Conservation (phyloP, 2,329 filamentous ascomycete species). For the Paracorniculantispora psalliotae region DNA sequence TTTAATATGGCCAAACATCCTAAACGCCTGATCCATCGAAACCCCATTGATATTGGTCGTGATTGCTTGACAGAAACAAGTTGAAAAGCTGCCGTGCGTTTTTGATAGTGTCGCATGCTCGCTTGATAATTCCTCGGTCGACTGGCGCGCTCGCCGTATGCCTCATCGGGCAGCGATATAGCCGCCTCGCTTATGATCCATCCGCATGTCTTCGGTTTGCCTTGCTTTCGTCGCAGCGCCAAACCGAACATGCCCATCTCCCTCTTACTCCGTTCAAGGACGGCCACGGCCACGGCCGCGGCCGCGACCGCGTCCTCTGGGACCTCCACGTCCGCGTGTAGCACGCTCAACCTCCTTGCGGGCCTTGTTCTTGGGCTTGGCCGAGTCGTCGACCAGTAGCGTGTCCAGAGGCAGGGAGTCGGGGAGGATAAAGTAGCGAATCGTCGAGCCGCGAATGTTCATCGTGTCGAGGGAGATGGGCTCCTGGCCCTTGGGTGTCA, state of each 20-base stretch:
- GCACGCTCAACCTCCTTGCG: slow-evolving; percentile 75
- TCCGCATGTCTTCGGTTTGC: not conserved
- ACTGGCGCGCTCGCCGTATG: not conserved
- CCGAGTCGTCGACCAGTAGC: slow-evolving; percentile 89
- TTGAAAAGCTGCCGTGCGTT: not conserved
- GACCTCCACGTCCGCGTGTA: slow-evolving; percentile 47
- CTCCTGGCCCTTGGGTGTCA: slow-evolving; percentile 85
- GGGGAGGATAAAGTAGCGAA: slow-evolving; percentile 93
- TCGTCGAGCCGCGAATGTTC: slow-evolving; percentile 93
- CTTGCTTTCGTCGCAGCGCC: not conserved
- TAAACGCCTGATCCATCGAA: slow-evolving; percentile 13
- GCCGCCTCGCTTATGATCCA: not conserved
- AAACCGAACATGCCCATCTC: not conserved
- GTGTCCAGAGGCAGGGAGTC: slow-evolving; percentile 94
- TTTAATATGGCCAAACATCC: slow-evolving; percentile 13
- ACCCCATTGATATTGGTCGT: slow-evolving; percentile 5
- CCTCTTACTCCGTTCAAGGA: slow-evolving; percentile 7
- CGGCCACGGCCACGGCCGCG: slow-evolving; percentile 38
- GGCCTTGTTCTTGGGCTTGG: slow-evolving; percentile 99
- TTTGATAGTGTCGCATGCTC: not conserved
- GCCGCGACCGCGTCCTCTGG: slow-evolving; percentile 49
- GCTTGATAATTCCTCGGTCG: not conserved
- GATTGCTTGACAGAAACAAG: not conserved
- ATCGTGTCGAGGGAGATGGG: slow-evolving; percentile 87
- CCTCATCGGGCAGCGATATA: not conserved